A percentile compares a stretch with the other conserved stretches of the same genome.
phyloP scores from a whole-genome alignment of 306 rosid genomes.

The Trifolium fragiferum region DNA sequence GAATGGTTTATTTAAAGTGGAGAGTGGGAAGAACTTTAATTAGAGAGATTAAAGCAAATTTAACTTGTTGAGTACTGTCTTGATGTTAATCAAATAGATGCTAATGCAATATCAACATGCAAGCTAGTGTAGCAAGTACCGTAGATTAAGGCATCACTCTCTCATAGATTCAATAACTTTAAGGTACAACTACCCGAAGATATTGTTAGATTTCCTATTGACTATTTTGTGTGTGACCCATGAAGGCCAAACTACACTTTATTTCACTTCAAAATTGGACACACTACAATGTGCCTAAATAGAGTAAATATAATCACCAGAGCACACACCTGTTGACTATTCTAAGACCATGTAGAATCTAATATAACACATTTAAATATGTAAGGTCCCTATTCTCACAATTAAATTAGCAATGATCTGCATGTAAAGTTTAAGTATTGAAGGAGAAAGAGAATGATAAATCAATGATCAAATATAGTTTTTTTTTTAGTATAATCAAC shows the following conservation, averaged over 20 bases:
- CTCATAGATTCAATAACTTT: slow-evolving; percentile 7
- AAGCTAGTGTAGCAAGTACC: neutral
- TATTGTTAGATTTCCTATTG: slow-evolving; percentile 8
- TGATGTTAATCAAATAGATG: slow-evolving; percentile 3
- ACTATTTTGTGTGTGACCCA: slow-evolving; percentile 21
- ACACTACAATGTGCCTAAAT: slow-evolving; percentile 13
- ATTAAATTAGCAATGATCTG: slow-evolving; percentile 19
- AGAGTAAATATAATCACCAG: slow-evolving; percentile 1
- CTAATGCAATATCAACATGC: neutral
- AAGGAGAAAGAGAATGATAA: slow-evolving; percentile 29
- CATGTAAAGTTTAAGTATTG: slow-evolving; percentile 8
- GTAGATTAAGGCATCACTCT: neutral
- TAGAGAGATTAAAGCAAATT: slow-evolving; percentile 3
- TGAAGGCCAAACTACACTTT: slow-evolving; percentile 24
- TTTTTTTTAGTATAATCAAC: slow-evolving; percentile 33
- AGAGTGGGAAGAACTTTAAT: too few relatives aligned
- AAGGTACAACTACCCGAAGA: slow-evolving; percentile 37
- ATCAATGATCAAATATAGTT: slow-evolving; percentile 17
- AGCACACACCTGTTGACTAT: slow-evolving; percentile 25
- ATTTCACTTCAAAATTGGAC: slow-evolving; percentile 10
- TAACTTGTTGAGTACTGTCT: neutral
- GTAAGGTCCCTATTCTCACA: slow-evolving; percentile 34
- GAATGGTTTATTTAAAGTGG: too few relatives aligned
- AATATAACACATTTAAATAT: slow-evolving; percentile 19
- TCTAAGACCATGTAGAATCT: neutral